These are phyloP conservation scores for Cruciata laevipes DNA, from an alignment of 257 asterid species.

Conservation along the genomic window DNA sequence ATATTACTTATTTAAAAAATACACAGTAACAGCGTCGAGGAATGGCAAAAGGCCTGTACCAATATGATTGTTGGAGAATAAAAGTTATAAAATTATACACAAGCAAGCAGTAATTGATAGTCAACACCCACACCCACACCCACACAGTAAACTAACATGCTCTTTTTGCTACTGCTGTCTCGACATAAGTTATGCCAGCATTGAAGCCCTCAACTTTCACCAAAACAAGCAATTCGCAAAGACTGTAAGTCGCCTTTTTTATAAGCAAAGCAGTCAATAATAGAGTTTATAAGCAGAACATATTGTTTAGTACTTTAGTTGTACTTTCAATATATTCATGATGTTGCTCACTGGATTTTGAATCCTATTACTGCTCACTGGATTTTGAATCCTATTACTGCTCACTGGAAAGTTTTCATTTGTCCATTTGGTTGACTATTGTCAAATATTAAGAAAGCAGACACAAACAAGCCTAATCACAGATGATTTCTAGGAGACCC, in stretches of 20 bases:
- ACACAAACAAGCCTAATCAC: too few relatives aligned
- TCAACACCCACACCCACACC: neutral
- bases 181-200: slow-evolving; percentile 29
- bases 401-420: too few relatives aligned
- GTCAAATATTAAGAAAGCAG: too few relatives aligned
- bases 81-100: neutral
- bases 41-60: neutral
- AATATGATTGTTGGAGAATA: neutral
- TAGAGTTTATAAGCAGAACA: too few relatives aligned
- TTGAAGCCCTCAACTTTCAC: slow-evolving; percentile 23
- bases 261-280: too few relatives aligned
- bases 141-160: slow-evolving; percentile 36
- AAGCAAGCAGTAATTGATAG: neutral
- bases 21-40: neutral
- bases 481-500: too few relatives aligned
- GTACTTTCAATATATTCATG: too few relatives aligned
- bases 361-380: too few relatives aligned
- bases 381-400: too few relatives aligned
- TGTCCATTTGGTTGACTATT: too few relatives aligned
- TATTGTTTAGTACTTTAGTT: too few relatives aligned
- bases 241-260: neutral
- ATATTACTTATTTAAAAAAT: neutral
- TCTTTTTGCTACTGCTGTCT: slow-evolving; percentile 33
- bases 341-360: too few relatives aligned
- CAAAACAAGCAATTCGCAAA: slow-evolving; percentile 16